Evolutionary conservation across 768 basidiomycete genomes (phyloP).

Genomic region (Boletus rex-veris): DNA sequence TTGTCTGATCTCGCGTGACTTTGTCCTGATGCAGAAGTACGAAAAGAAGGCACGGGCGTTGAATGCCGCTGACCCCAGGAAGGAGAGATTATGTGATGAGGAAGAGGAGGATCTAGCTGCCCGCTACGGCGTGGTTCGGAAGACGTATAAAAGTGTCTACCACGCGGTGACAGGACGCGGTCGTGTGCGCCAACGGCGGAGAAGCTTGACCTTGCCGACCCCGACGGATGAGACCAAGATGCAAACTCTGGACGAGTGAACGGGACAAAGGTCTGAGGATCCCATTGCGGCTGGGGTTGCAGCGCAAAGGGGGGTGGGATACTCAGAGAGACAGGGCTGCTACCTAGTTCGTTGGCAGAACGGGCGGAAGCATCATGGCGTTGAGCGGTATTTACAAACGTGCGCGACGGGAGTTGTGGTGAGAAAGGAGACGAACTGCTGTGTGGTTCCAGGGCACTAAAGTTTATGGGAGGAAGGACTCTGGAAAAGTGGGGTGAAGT

Average conservation of each 20-base stretch:
- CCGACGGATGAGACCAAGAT: conserved; percentile 31
- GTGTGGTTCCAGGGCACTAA: conserved; percentile 15
- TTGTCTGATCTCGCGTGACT: conserved; percentile 21
- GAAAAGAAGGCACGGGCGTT: conserved; percentile 11
- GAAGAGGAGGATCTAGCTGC: conserved; percentile 14
- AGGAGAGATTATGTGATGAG: conserved; percentile 17
- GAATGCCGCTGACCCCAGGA: conserved; percentile 15
- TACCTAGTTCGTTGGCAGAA: conserved; percentile 13
- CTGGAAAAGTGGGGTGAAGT: conserved; percentile 27
- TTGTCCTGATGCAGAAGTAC: conserved; percentile 13
- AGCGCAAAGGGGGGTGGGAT: conserved; percentile 60
- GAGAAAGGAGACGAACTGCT: conserved; percentile 24
- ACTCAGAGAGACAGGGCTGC: conserved; percentile 7
- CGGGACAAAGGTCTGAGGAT: conserved; percentile 39
- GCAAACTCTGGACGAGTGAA: conserved; percentile 37
- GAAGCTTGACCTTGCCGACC: conserved; percentile 26
- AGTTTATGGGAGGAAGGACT: conserved; percentile 27
- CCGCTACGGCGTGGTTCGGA: conserved; percentile 11
- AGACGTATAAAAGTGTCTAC: conserved; percentile 11
- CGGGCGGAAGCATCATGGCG: conserved; percentile 22
- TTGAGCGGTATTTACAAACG: conserved; percentile 12
- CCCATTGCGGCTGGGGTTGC: conserved; percentile 68
- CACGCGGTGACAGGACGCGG: conserved; percentile 10
- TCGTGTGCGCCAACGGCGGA: conserved; percentile 16
- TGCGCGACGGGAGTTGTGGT: conserved; percentile 12